phyloP scores from a whole-genome alignment of 768 basidiomycete species.

The Russula compacta region DNA sequence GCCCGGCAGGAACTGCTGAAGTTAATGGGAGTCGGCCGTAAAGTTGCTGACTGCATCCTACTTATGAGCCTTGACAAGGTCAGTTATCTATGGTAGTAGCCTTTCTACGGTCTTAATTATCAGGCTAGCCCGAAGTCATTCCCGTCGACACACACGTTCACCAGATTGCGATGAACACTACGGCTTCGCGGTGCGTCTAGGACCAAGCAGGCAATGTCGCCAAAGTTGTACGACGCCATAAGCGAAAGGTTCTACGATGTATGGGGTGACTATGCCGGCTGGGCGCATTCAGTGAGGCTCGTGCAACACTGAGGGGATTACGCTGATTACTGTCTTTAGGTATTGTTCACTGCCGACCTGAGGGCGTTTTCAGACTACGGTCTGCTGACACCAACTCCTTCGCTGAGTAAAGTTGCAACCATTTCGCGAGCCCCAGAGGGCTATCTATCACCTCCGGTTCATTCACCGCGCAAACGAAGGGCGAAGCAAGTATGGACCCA shows the following conservation, averaged over 20 bases:
- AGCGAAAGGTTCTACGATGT: constrained; percentile 46
- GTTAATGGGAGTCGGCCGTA: constrained; percentile 87
- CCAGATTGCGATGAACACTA: constrained; percentile 79
- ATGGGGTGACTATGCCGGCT: constrained; percentile 85
- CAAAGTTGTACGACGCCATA: constrained; percentile 68
- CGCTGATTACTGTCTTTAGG: constrained; percentile 31
- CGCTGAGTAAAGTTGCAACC: background rate
- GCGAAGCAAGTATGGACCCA: background rate
- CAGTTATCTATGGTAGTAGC: background rate
- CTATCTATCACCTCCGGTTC: background rate
- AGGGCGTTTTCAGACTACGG: constrained; percentile 59
- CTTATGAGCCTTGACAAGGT: constrained; percentile 93
- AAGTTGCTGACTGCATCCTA: constrained; percentile 92
- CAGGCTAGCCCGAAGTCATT: constrained; percentile 62
- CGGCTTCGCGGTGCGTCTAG: constrained; percentile 44
- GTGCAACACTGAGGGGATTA: background rate
- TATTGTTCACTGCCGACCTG: constrained; percentile 67
- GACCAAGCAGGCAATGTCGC: constrained; percentile 56
- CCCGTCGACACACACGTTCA: constrained; percentile 96
- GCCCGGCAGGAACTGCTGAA: constrained; percentile 71
- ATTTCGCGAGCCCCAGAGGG: background rate
- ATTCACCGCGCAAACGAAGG: background rate
- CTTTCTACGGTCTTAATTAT: background rate
- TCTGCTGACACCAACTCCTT: constrained; percentile 25
- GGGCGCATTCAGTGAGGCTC: constrained; percentile 71